Conservation (phyloP, 2,329 filamentous ascomycete species). For the Stachybotrys echinatus region DNA sequence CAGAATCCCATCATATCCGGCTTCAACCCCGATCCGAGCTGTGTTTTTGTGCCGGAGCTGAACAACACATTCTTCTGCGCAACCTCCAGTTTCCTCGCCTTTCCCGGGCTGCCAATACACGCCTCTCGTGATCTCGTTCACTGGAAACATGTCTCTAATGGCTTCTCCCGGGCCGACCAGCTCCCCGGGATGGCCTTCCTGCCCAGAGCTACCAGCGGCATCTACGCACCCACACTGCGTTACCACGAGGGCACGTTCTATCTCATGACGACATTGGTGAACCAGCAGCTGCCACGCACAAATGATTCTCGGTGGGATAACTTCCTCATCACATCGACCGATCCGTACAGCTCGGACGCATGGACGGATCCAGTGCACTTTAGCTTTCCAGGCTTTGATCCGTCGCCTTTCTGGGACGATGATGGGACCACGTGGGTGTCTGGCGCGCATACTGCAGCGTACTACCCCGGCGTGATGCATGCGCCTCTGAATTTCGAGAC, state of each 20-base stretch:
- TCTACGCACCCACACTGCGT: slow-evolving; percentile 43
- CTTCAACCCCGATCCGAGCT: slow-evolving; percentile 43
- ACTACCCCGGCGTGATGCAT: slow-evolving; percentile 13
- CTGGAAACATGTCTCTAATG: slow-evolving; percentile 34
- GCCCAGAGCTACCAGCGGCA: slow-evolving; percentile 23
- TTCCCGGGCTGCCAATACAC: slow-evolving; percentile 47
- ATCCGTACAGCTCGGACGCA: slow-evolving; percentile 29
- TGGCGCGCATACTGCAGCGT: slow-evolving; percentile 14
- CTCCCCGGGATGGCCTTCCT: slow-evolving; percentile 25
- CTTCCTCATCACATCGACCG: slow-evolving; percentile 32
- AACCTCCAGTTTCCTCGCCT: slow-evolving; percentile 45
- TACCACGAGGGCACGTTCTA: slow-evolving; percentile 38
- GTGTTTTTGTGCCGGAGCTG: slow-evolving; percentile 29
- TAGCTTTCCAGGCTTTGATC: slow-evolving; percentile 13
- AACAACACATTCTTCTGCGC: slow-evolving; percentile 44
- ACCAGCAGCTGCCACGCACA: slow-evolving; percentile 21
- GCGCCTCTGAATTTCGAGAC: slow-evolving; percentile 27
- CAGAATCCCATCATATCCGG: slow-evolving; percentile 47
- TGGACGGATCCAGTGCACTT: slow-evolving; percentile 31
- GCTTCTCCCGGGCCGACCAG: slow-evolving; percentile 28
- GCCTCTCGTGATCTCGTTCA: slow-evolving; percentile 42
- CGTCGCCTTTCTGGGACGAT: slow-evolving; percentile 13
- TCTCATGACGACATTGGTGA: slow-evolving; percentile 34
- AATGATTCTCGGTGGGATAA: slow-evolving; percentile 18
- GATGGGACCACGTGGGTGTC: slow-evolving; percentile 13